phyloP scores from a whole-genome alignment of 345 rosid species.

The Raphanus raphanistrum region DNA sequence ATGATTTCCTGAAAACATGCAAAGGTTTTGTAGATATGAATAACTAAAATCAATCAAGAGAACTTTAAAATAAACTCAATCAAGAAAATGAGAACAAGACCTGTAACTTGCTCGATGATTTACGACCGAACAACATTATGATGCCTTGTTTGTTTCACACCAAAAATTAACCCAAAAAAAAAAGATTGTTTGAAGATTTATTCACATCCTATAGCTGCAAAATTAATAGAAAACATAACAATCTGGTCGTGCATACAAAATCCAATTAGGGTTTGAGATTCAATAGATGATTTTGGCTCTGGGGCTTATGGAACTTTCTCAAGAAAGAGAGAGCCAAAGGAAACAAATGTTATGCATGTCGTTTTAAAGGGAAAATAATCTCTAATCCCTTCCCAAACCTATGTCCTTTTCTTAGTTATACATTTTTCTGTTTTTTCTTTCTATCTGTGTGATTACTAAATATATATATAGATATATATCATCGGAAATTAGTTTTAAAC shows the following conservation, averaged over 20 bases:
- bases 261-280: slow-evolving; percentile 26
- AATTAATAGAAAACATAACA: slow-evolving; percentile 16
- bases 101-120: slow-evolving; percentile 49
- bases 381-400: slow-evolving; percentile 14
- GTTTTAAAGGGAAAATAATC: slow-evolving; percentile 35
- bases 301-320: slow-evolving; percentile 49
- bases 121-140: slow-evolving; percentile 49
- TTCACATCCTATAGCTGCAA: slow-evolving; percentile 35
- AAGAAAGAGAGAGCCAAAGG: slow-evolving; percentile 43
- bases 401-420: slow-evolving; percentile 25
- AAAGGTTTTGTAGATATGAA: neutral
- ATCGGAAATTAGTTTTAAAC: slow-evolving; percentile 18
- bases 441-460: slow-evolving; percentile 32
- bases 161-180: slow-evolving; percentile 4
- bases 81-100: slow-evolving; percentile 24
- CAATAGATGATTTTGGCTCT: neutral
- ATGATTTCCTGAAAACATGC: neutral
- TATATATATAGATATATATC: neutral
- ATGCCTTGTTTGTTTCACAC: slow-evolving; percentile 12
- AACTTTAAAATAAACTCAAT: neutral
- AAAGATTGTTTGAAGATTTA: slow-evolving; percentile 7
- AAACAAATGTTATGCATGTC: slow-evolving; percentile 22
- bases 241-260: slow-evolving; percentile 34
- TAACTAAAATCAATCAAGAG: slow-evolving; percentile 21
- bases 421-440: neutral